These are phyloP conservation scores for Tremella mesenterica DNA, from an alignment of 768 basidiomycete genomes.

Conservation along the genomic window DNA sequence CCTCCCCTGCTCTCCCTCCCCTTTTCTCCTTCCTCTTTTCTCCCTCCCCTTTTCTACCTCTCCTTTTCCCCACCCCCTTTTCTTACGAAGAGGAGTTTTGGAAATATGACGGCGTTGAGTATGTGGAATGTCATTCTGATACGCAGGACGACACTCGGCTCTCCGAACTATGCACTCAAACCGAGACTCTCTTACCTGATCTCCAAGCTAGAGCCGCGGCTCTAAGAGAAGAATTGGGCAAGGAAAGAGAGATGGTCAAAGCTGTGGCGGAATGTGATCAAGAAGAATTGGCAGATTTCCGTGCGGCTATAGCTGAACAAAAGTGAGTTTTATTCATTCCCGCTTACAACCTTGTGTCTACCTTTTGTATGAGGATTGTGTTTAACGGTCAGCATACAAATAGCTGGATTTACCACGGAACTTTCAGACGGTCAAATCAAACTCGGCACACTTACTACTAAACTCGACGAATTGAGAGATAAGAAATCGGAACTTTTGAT, in stretches of 20 bases:
- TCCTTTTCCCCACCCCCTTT: no score
- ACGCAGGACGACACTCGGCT: constrained; percentile 34
- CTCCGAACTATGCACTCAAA: constrained; percentile 13
- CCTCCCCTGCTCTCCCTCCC: no score
- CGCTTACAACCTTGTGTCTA: background rate
- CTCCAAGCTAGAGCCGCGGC: constrained; percentile 29
- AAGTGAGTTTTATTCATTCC: constrained; percentile 18
- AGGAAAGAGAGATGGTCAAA: constrained; percentile 35
- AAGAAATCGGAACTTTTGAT: constrained; percentile 24
- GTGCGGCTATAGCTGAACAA: constrained; percentile 33
- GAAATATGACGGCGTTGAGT: background rate
- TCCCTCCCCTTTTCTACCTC: no score
- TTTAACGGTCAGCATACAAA: constrained; percentile 29
- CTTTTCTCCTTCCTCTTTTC: no score
- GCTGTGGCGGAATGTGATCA: constrained; percentile 41
- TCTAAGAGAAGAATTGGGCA: constrained; percentile 35
- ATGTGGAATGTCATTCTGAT: no score
- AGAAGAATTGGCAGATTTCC: constrained; percentile 31
- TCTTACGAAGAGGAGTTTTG: background rate
- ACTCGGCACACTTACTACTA: constrained; percentile 30
- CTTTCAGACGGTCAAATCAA: constrained; percentile 30
- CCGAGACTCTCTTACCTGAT: constrained; percentile 24
- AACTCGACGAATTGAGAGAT: constrained; percentile 28
- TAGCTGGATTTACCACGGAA: constrained; percentile 36
- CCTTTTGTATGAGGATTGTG: background rate